phyloP scores from a whole-genome alignment of 345 rosid species.

The Diplotaxis tenuifolia region DNA sequence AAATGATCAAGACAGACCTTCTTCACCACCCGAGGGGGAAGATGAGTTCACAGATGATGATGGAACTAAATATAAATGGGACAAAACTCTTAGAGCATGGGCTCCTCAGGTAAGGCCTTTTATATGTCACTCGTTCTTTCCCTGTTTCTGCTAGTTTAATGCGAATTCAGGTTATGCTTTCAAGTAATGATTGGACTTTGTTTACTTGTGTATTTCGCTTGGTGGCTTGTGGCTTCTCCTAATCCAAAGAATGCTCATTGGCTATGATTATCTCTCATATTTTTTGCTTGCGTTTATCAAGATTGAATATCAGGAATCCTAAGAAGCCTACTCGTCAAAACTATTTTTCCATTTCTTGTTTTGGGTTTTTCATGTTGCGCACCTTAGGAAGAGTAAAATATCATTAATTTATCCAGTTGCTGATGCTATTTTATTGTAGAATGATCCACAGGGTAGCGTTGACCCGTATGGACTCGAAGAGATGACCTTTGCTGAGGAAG shows the following conservation, averaged over 20 bases:
- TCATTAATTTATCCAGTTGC: neutral
- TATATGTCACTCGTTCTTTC: neutral
- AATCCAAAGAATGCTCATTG: constrained; percentile 3
- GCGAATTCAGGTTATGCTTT: constrained; percentile 2
- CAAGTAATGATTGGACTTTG: neutral
- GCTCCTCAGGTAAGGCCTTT: constrained; percentile 77
- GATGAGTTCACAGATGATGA: constrained; percentile 95
- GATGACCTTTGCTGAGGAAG: constrained; percentile 80
- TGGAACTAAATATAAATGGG: constrained; percentile 89
- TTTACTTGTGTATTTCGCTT: constrained; percentile 20
- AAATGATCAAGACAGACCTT: constrained; percentile 40
- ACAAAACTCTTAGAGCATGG: constrained; percentile 70
- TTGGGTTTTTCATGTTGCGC: neutral
- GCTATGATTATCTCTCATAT: constrained; percentile 1
- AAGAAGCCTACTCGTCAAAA: neutral
- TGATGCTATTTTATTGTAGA: constrained; percentile 41
- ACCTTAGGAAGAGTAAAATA: neutral
- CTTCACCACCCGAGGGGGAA: constrained; percentile 83
- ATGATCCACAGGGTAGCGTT: constrained; percentile 35
- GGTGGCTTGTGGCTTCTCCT: neutral
- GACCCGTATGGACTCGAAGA: constrained; percentile 64
- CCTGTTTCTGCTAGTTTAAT: neutral
- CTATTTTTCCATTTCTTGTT: neutral
- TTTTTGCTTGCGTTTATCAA: constrained; percentile 7
- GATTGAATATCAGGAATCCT: constrained; percentile 7